A percentile compares a stretch with the other conserved stretches of the same genome.
phyloP scores from a whole-genome alignment of 805 yeast genomes.

The Metschnikowia arizonensis region DNA sequence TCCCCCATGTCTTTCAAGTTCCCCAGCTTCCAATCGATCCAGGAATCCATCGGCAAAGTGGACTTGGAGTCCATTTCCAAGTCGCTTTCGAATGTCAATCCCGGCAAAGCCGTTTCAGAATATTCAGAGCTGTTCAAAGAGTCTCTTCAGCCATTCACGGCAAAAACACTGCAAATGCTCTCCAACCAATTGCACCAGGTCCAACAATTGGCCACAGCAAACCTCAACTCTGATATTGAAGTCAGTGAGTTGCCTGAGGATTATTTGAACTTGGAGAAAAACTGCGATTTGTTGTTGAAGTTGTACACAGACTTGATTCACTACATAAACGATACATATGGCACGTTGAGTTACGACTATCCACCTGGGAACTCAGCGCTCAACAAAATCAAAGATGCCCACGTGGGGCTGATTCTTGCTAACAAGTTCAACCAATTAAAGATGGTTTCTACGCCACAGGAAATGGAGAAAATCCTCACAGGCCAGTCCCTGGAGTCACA shows the following conservation, averaged over 20 bases:
- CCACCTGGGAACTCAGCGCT: constrained; percentile 58
- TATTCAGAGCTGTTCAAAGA: constrained; percentile 40
- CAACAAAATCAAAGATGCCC: constrained; percentile 58
- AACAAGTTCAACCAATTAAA: constrained; percentile 57
- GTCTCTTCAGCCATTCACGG: constrained; percentile 49
- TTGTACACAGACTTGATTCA: constrained; percentile 51
- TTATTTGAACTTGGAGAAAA: constrained; percentile 61
- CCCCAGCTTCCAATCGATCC: constrained; percentile 37
- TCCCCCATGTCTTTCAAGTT: constrained; percentile 36
- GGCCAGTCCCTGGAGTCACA: constrained; percentile 23
- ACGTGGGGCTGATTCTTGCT: constrained; percentile 55
- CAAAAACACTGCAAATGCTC: constrained; percentile 55
- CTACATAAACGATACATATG: constrained; percentile 52
- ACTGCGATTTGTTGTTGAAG: constrained; percentile 59
- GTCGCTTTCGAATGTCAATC: constrained; percentile 32
- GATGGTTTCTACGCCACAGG: constrained; percentile 62
- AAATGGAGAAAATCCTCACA: constrained; percentile 54
- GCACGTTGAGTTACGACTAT: constrained; percentile 72
- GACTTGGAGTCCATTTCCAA: constrained; percentile 34
- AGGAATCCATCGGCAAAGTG: constrained; percentile 39
- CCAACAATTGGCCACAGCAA: constrained; percentile 34
- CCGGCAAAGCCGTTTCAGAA: constrained; percentile 39
- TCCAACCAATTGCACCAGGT: constrained; percentile 59
- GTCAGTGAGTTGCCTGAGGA: constrained; percentile 73
- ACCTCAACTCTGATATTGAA: constrained; percentile 43